These are phyloP conservation scores for Daldinia caldariorum DNA, from an alignment of 495 filamentous ascomycete genomes.

Conservation along the genomic window DNA sequence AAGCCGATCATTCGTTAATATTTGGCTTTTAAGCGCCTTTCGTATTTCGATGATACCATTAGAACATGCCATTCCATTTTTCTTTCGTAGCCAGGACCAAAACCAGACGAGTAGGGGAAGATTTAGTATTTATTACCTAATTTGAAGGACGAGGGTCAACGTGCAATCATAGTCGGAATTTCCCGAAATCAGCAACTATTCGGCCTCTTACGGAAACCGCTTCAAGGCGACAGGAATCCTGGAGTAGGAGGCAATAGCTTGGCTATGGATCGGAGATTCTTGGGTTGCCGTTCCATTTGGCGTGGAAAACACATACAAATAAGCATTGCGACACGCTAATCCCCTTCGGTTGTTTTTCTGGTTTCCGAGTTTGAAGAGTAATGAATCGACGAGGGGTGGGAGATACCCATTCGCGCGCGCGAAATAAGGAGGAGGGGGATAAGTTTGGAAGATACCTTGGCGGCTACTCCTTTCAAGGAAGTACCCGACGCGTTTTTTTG, in stretches of 20 bases:
- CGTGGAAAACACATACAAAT: constrained; percentile 18
- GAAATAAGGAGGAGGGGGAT: constrained; percentile 9
- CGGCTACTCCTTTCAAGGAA: constrained; percentile 23
- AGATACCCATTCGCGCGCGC: constrained; percentile 35
- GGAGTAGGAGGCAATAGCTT: constrained; percentile 29
- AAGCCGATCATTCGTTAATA: constrained; percentile 25
- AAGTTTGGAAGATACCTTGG: constrained; percentile 44
- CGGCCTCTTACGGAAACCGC: constrained; percentile 28
- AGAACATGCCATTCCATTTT: constrained; percentile 40
- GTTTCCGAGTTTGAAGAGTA: constrained; percentile 36
- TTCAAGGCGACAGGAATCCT: constrained; percentile 32
- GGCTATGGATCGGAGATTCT: constrained; percentile 32
- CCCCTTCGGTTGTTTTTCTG: constrained; percentile 29
- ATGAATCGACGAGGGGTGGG: constrained; percentile 31
- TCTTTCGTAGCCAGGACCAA: constrained; percentile 33
- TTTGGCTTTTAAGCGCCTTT: constrained; percentile 28
- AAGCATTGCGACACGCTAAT: constrained; percentile 26
- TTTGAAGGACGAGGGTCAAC: constrained; percentile 16
- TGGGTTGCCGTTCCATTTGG: constrained; percentile 25
- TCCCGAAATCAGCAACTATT: constrained; percentile 9
- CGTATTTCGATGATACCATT: constrained; percentile 49
- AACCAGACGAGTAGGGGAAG: constrained; percentile 25
- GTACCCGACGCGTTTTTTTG: constrained; percentile 5
- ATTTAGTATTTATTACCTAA: constrained; percentile 28
- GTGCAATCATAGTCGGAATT: constrained; percentile 19